Evolutionary conservation across 441 rosid species (phyloP).

Genomic region (Viola pubescens): DNA sequence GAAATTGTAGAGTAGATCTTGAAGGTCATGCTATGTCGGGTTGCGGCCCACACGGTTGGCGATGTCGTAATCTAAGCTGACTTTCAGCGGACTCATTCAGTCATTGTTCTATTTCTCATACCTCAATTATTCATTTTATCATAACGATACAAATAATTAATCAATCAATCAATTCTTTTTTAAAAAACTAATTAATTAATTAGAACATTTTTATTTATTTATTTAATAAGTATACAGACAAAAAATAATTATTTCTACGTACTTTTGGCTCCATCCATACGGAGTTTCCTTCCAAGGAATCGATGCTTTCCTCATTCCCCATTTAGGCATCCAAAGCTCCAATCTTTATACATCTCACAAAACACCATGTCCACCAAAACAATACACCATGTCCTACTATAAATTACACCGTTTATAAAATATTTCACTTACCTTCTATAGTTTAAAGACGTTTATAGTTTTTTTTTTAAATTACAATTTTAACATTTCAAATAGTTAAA

Average conservation of each 20-base stretch:
- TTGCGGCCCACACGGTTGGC: slow-evolving; percentile 19
- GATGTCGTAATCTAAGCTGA: slow-evolving; percentile 20
- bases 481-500: too few relatives aligned
- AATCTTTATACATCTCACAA: background rate
- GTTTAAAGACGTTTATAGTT: too few relatives aligned
- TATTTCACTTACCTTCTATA: background rate
- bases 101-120: background rate
- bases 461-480: too few relatives aligned
- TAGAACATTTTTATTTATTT: background rate
- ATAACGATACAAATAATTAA: background rate
- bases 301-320: slow-evolving; percentile 44
- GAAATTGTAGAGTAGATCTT: too few relatives aligned
- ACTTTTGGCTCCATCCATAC: slow-evolving; percentile 53
- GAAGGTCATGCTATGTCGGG: background rate
- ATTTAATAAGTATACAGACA: slow-evolving; percentile 9
- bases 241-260: slow-evolving; percentile 20
- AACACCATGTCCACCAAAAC: slow-evolving; percentile 4
- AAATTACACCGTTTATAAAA: too few relatives aligned
- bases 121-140: background rate
- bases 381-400: background rate
- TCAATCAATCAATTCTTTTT: too few relatives aligned
- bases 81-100: slow-evolving; percentile 14
- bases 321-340: slow-evolving; percentile 54
- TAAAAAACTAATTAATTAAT: too few relatives aligned
- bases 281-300: slow-evolving; percentile 34